Percentiles rank a stretch among this genome's conserved stretches.
These are phyloP conservation scores for Gracilariopsis chorda DNA, from an alignment of 23 red algal genomes.

Conservation along the genomic window DNA sequence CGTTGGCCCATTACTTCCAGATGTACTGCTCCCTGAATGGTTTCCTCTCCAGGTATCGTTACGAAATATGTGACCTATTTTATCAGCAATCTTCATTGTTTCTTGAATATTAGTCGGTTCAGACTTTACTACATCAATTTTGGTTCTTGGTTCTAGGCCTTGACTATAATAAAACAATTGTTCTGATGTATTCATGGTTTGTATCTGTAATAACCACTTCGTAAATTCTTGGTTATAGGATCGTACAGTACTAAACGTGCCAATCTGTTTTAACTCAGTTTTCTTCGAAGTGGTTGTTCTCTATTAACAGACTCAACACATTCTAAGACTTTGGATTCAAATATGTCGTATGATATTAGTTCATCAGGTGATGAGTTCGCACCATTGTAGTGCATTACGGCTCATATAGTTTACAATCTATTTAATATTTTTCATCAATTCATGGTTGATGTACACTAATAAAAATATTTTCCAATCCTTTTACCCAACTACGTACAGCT, in stretches of 20 bases:
- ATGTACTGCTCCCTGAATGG: too few species aligned
- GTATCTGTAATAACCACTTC: not conserved
- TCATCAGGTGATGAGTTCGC: too few species aligned
- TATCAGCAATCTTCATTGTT: slow-evolving; percentile 2
- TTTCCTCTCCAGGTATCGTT: not conserved
- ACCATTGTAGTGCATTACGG: too few species aligned
- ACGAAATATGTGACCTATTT: not conserved
- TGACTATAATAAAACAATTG: not conserved
- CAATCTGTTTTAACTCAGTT: not conserved
- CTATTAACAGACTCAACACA: not conserved
- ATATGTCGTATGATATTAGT: not conserved
- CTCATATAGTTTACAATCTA: too few species aligned
- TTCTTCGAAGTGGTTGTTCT: too few species aligned
- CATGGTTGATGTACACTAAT: too few species aligned
- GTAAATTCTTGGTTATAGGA: not conserved
- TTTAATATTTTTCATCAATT: too few species aligned
- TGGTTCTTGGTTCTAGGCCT: not conserved
- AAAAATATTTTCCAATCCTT: not conserved
- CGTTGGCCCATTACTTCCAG: not conserved
- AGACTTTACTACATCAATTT: not conserved
- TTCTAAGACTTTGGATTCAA: not conserved
- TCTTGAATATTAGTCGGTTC: not conserved
- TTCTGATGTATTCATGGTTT: too few species aligned
- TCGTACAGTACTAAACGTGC: not conserved
- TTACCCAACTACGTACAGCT: not conserved